These are phyloP conservation scores for Stylonectria norvegica DNA, from an alignment of 2,329 filamentous ascomycete genomes.

Conservation along the genomic window DNA sequence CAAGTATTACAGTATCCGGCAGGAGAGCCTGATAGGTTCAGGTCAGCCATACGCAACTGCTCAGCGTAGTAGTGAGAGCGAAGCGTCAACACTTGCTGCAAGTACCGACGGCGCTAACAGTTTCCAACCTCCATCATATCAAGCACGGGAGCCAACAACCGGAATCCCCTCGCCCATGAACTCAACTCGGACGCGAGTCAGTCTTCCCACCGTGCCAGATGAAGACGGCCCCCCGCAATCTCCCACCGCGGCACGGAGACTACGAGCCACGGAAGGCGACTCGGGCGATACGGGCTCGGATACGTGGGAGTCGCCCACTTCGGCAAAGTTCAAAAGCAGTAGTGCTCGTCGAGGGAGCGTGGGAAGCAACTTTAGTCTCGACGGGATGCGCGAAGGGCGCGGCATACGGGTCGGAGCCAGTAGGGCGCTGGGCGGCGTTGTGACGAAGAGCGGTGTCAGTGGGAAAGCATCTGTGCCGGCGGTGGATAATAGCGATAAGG, in stretches of 20 bases:
- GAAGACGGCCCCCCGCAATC: constrained; percentile 17
- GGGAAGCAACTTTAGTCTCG: constrained; percentile 39
- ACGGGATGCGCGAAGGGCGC: constrained; percentile 36
- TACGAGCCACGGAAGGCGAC: constrained; percentile 9
- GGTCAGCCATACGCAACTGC: constrained; percentile 24
- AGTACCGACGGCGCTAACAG: constrained; percentile 18
- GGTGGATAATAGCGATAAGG: constrained; percentile 15
- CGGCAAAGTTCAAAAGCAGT: constrained; percentile 13
- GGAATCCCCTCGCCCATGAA: constrained; percentile 18
- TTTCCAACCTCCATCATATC: constrained; percentile 22
- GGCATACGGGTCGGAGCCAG: constrained; percentile 41
- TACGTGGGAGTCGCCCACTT: constrained; percentile 14
- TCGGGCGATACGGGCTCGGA: constrained; percentile 14
- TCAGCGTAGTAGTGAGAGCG: constrained; percentile 35
- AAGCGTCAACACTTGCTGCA: constrained; percentile 31
- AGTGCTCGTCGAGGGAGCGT: constrained; percentile 24
- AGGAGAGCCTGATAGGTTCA: constrained; percentile 46
- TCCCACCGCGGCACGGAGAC: constrained; percentile 9
- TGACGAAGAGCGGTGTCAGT: constrained; percentile 30
- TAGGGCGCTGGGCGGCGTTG: constrained; percentile 34
- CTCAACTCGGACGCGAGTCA: constrained; percentile 14
- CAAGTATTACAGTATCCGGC: constrained; percentile 51
- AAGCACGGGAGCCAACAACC: constrained; percentile 25
- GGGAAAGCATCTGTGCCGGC: constrained; percentile 4
- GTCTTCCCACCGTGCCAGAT: constrained; percentile 11